phyloP scores from a whole-genome alignment of 768 basidiomycete genomes.

The Termitomyces sp. region DNA sequence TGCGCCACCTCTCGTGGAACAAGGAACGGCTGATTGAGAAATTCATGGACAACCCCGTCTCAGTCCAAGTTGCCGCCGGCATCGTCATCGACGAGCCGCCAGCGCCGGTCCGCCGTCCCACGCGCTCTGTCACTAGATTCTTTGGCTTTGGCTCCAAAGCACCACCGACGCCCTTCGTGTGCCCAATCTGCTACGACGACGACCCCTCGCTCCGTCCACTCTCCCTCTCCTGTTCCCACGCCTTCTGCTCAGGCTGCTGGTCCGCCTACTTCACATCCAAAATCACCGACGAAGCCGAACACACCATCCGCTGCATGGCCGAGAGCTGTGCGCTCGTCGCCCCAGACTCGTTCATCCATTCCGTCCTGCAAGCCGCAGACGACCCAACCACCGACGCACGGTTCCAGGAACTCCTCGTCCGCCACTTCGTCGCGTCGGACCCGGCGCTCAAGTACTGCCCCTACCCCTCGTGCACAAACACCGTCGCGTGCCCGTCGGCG shows the following conservation, averaged over 20 bases:
- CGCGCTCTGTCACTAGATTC: slow-evolving; percentile 38
- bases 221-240: slow-evolving; percentile 78
- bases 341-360: slow-evolving; percentile 63
- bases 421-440: slow-evolving; percentile 87
- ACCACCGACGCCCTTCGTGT: slow-evolving; percentile 56
- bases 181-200: slow-evolving; percentile 94
- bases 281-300: slow-evolving; percentile 80
- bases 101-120: slow-evolving; percentile 31
- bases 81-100: slow-evolving; percentile 46
- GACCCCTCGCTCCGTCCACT: slow-evolving; percentile 55
- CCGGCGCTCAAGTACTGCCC: slow-evolving; percentile 91
- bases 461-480: slow-evolving; percentile 90
- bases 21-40: slow-evolving; percentile 94
- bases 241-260: slow-evolving; percentile 87
- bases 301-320: slow-evolving; percentile 75
- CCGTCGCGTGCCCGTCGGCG: slow-evolving; percentile 87
- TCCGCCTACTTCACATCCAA: slow-evolving; percentile 74
- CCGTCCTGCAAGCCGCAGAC: too few species aligned
- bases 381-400: slow-evolving; percentile 39
- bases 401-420: slow-evolving; percentile 84
- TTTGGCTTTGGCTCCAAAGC: slow-evolving; percentile 27
- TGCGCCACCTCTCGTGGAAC: slow-evolving; percentile 91
- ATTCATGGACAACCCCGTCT: slow-evolving; percentile 95
- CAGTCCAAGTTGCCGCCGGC: slow-evolving; percentile 71
- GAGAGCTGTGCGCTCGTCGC: slow-evolving; percentile 68